Percentiles rank a stretch among this genome's conserved stretches.
These are phyloP conservation scores for Omphalotus guepiniiformis DNA, from an alignment of 768 basidiomycete species.

Conservation along the genomic window DNA sequence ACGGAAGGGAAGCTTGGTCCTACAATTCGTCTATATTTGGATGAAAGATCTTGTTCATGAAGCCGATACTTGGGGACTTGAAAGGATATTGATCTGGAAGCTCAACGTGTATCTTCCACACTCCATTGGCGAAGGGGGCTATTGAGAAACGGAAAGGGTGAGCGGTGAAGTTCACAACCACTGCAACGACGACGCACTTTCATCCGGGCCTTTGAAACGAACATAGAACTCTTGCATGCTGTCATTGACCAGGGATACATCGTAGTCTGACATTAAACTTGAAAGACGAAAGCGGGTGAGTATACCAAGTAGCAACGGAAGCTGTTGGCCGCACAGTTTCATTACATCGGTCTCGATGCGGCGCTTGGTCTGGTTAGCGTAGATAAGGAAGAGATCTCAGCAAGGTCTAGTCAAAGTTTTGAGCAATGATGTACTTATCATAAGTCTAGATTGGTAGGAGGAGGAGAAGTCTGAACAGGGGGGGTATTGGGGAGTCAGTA, in stretches of 20 bases:
- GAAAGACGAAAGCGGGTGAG: conserved; percentile 7
- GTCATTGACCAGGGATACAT: conserved; percentile 96
- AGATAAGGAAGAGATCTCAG: conserved; percentile 12
- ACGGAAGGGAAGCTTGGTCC: conserved; percentile 27
- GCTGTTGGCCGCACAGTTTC: conserved; percentile 71
- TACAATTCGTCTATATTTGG: conserved; percentile 99
- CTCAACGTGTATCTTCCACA: conserved; percentile 99
- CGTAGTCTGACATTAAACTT: conserved; percentile 98
- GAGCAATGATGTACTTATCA: conserved; percentile 54
- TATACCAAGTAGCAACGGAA: conserved; percentile 10
- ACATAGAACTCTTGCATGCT: conserved; percentile 99
- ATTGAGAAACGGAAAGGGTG: conserved; percentile 6
- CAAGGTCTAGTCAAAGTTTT: conserved; percentile 20
- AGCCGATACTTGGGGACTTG: conserved; percentile 98
- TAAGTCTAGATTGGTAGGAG: conserved; percentile 26
- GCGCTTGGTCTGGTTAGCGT: conserved; percentile 84
- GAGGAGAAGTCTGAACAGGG: conserved; percentile 10
- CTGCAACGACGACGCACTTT: conserved; percentile 53
- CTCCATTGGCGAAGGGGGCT: conserved; percentile 97
- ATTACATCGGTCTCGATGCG: conserved; percentile 99
- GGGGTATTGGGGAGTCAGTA: conserved; percentile 10
- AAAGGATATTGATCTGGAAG: conserved; percentile 98
- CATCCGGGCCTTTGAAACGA: conserved; percentile 87
- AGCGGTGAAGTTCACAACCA: neutral
- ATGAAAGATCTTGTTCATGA: conserved; percentile 99